Percentiles rank a stretch among this genome's conserved stretches.
Evolutionary conservation across 2,329 filamentous ascomycete genomes (phyloP).

Genomic region (Pseudogymnoascus pannorum): DNA sequence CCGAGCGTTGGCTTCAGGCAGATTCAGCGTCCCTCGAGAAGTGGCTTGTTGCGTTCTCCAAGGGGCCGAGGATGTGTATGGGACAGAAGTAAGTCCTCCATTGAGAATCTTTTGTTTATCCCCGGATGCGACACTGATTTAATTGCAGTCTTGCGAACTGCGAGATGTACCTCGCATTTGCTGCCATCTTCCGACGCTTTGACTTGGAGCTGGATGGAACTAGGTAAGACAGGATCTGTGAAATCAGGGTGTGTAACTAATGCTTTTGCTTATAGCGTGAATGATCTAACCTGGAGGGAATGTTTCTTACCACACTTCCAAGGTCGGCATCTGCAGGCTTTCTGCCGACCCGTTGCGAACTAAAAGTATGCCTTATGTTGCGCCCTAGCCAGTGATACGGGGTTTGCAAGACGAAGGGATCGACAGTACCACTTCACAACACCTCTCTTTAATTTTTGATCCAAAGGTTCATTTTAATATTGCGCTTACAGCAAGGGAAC

Average conservation of each 20-base stretch:
- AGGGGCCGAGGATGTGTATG: slow-evolving; percentile 35
- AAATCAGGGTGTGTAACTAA: not conserved
- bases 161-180: slow-evolving; percentile 30
- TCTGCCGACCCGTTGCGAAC: slow-evolving; percentile 16
- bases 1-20: slow-evolving; percentile 18
- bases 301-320: slow-evolving; percentile 21
- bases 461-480: not conserved
- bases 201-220: slow-evolving; percentile 24
- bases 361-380: not conserved
- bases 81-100: slow-evolving; percentile 18
- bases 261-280: not conserved
- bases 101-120: not conserved
- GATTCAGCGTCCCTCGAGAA: slow-evolving; percentile 15
- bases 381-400: not conserved
- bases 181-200: slow-evolving; percentile 28
- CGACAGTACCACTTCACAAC: not conserved
- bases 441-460: not conserved
- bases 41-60: slow-evolving; percentile 37
- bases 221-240: slow-evolving; percentile 11
- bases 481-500: not conserved
- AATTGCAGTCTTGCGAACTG: slow-evolving; percentile 19
- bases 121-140: not conserved
- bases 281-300: slow-evolving; percentile 27
- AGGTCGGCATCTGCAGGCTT: slow-evolving; percentile 19
- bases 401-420: not conserved